Percentiles rank a stretch among this genome's conserved stretches.
Evolutionary conservation across 2,329 filamentous ascomycete genomes (phyloP).

Genomic region (Nemania sp.): DNA sequence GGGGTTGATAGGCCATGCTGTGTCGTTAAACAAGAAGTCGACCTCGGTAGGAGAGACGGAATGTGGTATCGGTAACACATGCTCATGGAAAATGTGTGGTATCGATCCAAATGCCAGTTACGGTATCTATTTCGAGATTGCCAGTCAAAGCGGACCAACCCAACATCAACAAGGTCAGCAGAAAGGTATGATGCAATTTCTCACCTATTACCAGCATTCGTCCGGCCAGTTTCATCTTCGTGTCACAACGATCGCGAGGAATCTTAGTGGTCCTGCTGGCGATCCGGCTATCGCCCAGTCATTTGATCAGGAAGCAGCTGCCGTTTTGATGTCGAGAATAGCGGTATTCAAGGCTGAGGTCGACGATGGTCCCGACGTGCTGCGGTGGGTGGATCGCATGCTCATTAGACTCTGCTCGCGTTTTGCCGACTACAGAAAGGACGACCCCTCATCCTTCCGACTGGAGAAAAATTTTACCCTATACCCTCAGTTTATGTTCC

Average conservation of each 20-base stretch:
- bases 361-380: constrained; percentile 96
- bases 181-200: constrained; percentile 95
- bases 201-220: constrained; percentile 98
- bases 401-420: constrained; percentile 93
- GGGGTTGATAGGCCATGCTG: constrained; percentile 92
- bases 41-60: constrained; percentile 96
- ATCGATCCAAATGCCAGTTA: constrained; percentile 95
- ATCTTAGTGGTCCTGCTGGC: constrained; percentile 88
- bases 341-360: constrained; percentile 99
- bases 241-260: constrained; percentile 90
- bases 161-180: constrained; percentile 85
- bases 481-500: constrained; percentile 99
- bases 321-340: constrained; percentile 98
- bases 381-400: constrained; percentile 98
- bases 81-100: constrained; percentile 99
- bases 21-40: constrained; percentile 98
- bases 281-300: constrained; percentile 95
- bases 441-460: constrained; percentile 95
- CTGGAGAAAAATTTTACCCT: constrained; percentile 98
- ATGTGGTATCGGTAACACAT: constrained; percentile 97
- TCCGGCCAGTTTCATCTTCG: constrained; percentile 95
- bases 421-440: constrained; percentile 97
- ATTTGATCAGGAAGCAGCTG: constrained; percentile 97
- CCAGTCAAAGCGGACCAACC: constrained; percentile 84
- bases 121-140: constrained; percentile 97